Percentiles rank a stretch among this genome's conserved stretches.
Conservation (phyloP, 2,329 filamentous ascomycete species). For the Botrytis squamosa region DNA sequence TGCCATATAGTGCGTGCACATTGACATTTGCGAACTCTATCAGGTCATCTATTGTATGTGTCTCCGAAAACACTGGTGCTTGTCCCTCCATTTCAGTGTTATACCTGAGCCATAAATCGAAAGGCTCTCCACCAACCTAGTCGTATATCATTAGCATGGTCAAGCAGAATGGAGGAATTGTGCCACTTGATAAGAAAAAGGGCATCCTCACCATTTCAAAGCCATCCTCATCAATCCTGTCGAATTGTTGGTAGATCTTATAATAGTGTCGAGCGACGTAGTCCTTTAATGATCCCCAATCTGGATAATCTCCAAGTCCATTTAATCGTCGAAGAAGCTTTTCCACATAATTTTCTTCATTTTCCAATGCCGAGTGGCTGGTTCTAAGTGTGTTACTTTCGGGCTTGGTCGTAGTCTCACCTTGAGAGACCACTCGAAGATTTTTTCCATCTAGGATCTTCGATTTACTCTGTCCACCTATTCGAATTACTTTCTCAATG, state of each 20-base stretch:
- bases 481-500: conserved; percentile 49
- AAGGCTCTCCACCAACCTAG: conserved; percentile 23
- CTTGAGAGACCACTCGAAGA: conserved; percentile 28
- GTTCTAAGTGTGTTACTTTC: conserved; percentile 25
- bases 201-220: conserved; percentile 23
- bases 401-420: conserved; percentile 24
- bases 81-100: background rate
- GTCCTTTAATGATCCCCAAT: conserved; percentile 22
- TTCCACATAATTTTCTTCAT: conserved; percentile 19
- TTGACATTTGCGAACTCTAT: background rate
- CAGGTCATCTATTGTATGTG: background rate
- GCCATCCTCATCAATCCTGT: conserved; percentile 26
- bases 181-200: background rate
- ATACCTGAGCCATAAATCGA: conserved; percentile 25
- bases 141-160: background rate
- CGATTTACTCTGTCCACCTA: conserved; percentile 42
- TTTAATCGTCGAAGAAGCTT: conserved; percentile 19
- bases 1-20: background rate
- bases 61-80: background rate
- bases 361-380: conserved; percentile 23
- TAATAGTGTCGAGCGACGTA: conserved; percentile 26
- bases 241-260: conserved; percentile 28
- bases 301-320: conserved; percentile 18
- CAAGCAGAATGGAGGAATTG: background rate
- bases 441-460: conserved; percentile 29